A percentile compares a stretch with the other conserved stretches of the same genome.
These are phyloP conservation scores for Fraxinus latifolia DNA, from an alignment of 305 asterid genomes.

Conservation along the genomic window DNA sequence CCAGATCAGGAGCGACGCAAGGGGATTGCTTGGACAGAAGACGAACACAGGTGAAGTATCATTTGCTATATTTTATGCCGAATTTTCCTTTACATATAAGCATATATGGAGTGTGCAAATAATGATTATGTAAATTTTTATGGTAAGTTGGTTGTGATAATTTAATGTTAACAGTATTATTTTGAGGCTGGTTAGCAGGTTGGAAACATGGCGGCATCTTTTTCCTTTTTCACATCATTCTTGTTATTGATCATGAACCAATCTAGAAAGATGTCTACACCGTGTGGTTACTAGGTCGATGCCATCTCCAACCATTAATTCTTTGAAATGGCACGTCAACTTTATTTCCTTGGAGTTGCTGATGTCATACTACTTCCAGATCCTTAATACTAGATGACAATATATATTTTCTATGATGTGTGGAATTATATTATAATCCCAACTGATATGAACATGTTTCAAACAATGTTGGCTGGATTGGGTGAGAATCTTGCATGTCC, in stretches of 20 bases:
- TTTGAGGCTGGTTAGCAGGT: neutral
- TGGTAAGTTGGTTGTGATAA: neutral
- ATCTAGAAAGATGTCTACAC: neutral
- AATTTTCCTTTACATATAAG: neutral
- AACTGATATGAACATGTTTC: neutral
- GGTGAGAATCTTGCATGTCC: slow-evolving; percentile 3
- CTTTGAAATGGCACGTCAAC: neutral
- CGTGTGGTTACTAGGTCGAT: neutral
- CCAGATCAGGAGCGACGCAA: slow-evolving; percentile 93
- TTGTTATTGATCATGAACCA: slow-evolving; percentile 1
- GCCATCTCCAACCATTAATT: neutral
- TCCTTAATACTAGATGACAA: neutral
- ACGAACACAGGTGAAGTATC: slow-evolving; percentile 70
- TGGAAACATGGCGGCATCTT: neutral
- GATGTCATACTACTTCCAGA: neutral
- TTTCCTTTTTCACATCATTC: neutral
- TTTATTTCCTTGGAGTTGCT: neutral
- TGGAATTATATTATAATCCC: neutral
- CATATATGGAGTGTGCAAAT: neutral
- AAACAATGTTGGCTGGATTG: slow-evolving; percentile 9
- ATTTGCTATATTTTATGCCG: slow-evolving; percentile 1
- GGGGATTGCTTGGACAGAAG: slow-evolving; percentile 98
- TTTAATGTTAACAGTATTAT: neutral
- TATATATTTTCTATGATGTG: neutral
- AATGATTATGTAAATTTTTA: neutral